phyloP scores from a whole-genome alignment of 2,329 filamentous ascomycete species.

The Sporothrix pallida region DNA sequence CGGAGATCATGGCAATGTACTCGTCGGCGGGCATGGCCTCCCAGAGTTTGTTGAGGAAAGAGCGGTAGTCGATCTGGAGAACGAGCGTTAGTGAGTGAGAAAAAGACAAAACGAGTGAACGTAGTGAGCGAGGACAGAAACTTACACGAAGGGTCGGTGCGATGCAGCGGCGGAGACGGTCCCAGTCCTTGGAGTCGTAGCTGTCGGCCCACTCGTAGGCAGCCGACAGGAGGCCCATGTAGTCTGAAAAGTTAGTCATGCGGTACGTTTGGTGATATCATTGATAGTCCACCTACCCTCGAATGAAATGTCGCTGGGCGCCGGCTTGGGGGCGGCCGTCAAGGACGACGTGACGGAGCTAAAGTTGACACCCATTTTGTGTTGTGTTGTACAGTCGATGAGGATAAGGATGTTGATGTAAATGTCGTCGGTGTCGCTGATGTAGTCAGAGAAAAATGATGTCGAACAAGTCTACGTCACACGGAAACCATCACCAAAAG shows the following conservation, averaged over 20 bases:
- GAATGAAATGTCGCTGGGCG: constrained; percentile 33
- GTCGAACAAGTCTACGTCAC: background rate
- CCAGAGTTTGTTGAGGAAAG: constrained; percentile 65
- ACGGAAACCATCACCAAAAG: constrained; percentile 11
- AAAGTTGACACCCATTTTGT: constrained; percentile 35
- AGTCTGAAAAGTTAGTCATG: constrained; percentile 46
- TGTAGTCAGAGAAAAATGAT: background rate
- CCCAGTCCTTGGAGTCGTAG: constrained; percentile 71
- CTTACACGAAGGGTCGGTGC: constrained; percentile 62
- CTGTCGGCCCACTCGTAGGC: constrained; percentile 69
- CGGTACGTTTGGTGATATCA: too few species aligned
- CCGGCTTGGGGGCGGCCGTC: constrained; percentile 16
- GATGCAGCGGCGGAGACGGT: constrained; percentile 63
- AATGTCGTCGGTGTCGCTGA: background rate
- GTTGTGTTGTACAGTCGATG: too few species aligned
- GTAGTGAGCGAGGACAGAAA: background rate
- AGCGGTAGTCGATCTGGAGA: constrained; percentile 71
- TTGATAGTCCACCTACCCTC: constrained; percentile 36
- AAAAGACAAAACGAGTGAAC: background rate
- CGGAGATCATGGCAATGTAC: constrained; percentile 66
- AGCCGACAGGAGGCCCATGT: constrained; percentile 55
- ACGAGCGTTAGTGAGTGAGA: background rate
- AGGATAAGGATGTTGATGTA: background rate
- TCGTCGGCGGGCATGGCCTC: constrained; percentile 65
- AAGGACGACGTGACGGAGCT: constrained; percentile 28